Base-by-base conservation (phyloP, 345 rosid species). In the Acer yangbiense region DNA sequence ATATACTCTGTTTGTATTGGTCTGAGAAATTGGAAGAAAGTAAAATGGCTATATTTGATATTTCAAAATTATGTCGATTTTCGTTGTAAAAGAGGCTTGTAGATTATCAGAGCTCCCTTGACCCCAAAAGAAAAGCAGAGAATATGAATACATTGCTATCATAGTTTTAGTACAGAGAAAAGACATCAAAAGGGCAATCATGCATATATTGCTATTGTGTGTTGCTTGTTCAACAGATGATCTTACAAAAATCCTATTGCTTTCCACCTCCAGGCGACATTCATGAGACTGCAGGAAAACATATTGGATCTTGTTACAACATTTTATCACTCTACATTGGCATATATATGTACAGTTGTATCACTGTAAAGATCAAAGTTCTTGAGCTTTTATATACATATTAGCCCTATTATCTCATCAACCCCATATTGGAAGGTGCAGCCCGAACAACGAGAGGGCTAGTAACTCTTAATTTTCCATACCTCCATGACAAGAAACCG, bases 401-500 rank as follows among this genome's bases (percentile, higher is more conserved):
- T 46, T 44, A 69, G 46, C 73, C 77, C 44, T 17, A 3, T 72
- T 79, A 83, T 73, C 82, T 69, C 71, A 81, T 67, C 79, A 83
- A 63, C 17, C 88, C 86, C 79, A 20, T 46, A 16, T 68, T n/a
- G 11, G 86, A 82, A n/a, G 82, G 32, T 20, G 79, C 85, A 23
- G 64, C 81, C 58, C 75, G 83, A 75, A 88, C 88, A 20, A 81
- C 87, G 9, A 88, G 71, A 18, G 91, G 86, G 81, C 87, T 86
- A 55, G 78, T 80, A 41, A 86, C 89, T 63, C 80, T 39, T 61
- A 68, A 5, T 50, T 75, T 78, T 73, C 82, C 69, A 39, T 55
- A 85, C 79, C 73, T 86, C 89, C 91, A 88, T n/a, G 88, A 66
- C 86, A 86, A 61, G 68, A 52, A 81, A 60, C 91, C 91, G 27